Percentiles rank a stretch among this genome's conserved stretches.
Conservation (phyloP, 441 rosid species). For the Populus hybrid region DNA sequence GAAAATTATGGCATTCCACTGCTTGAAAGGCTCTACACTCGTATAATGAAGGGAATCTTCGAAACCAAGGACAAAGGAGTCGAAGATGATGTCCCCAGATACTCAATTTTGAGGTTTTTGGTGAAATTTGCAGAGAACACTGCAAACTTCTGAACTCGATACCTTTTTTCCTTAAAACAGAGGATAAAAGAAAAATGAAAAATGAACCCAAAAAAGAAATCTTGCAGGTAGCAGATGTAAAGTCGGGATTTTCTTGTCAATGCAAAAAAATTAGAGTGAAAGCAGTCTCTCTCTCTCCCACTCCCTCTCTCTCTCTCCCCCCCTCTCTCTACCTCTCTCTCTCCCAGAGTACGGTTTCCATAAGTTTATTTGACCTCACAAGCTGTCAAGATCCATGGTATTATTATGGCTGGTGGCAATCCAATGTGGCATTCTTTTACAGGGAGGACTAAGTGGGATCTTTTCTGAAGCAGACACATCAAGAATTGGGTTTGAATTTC, state of each 20-base stretch:
- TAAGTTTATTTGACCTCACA: not conserved
- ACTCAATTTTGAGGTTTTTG: slow-evolving; percentile 62
- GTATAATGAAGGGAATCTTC: slow-evolving; percentile 72
- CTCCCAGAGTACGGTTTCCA: too few species aligned
- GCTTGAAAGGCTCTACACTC: slow-evolving; percentile 82
- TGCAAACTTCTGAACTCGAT: too few species aligned
- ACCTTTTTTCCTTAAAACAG: too few species aligned
- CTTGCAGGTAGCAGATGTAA: slow-evolving; percentile 43
- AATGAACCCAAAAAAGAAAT: not conserved
- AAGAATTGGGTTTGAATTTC: too few species aligned
- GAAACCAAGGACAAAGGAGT: slow-evolving; percentile 44
- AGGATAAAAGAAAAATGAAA: not conserved
- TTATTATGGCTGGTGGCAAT: too few species aligned
- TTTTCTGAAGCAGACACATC: too few species aligned
- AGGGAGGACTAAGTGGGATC: too few species aligned
- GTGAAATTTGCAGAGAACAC: too few species aligned
- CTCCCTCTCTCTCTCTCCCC: too few species aligned
- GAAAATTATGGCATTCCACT: slow-evolving; percentile 68
- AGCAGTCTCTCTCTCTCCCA: not conserved
- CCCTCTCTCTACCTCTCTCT: too few species aligned
- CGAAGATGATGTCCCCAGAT: slow-evolving; percentile 49
- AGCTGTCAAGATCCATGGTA: too few species aligned
- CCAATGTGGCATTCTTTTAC: too few species aligned
- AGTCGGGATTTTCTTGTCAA: slow-evolving; percentile 55
- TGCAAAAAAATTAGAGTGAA: slow-evolving; percentile 30